Base-by-base conservation (phyloP, 2,329 filamentous ascomycete species). In the Paecilomyces sp. region DNA sequence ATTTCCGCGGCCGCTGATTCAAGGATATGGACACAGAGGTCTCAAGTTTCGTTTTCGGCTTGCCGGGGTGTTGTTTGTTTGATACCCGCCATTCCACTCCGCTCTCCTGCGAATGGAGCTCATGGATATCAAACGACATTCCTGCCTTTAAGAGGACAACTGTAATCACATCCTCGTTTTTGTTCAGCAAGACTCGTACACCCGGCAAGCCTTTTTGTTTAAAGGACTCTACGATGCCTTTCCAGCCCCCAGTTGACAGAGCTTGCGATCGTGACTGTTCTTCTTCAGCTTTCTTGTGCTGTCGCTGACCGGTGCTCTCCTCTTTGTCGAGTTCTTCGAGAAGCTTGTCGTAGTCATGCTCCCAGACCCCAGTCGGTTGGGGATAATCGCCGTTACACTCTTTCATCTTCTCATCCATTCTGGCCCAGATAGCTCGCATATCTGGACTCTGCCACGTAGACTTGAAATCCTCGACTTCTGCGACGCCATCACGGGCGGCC, bases 381-480 rank as follows among this genome's bases (percentile, higher is more conserved):
- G 76, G 63, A 51, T 74, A 65, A 5, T 68, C 68, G 5, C 77
- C 77, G 18, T 68, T 69, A 2, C 71, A 72, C 56, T 77, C 72
- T 41, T 65, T 68, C 57, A 77, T 66, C 34, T 72, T 70, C 24
- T 69, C 67, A 25, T 74, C 70, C 7, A 77, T 66, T 33, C 67
- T 68, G 2, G 72, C 67, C 73, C 75, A 77, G 8, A 79, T 69
- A 1, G 68, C 62, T 33, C 72, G 70, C 65, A 78, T 70, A 47
- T 78, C 75, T 2, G 73, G 69, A 50, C 71, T 71, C 8, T 71
- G 72, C 76, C 77, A 80, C 60, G 73, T 61, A 7, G 66, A 60
- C 57, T 76, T 74, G 57, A 80, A 78, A 5, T 64, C 65, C 47
- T 71, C 64, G 15, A 80, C 65, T 58, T 76, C 73, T 5, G 70